Percentiles rank a stretch among this genome's conserved stretches.
Evolutionary conservation across 106 monocot species (phyloP).

Genomic region (Posidonia australis): DNA sequence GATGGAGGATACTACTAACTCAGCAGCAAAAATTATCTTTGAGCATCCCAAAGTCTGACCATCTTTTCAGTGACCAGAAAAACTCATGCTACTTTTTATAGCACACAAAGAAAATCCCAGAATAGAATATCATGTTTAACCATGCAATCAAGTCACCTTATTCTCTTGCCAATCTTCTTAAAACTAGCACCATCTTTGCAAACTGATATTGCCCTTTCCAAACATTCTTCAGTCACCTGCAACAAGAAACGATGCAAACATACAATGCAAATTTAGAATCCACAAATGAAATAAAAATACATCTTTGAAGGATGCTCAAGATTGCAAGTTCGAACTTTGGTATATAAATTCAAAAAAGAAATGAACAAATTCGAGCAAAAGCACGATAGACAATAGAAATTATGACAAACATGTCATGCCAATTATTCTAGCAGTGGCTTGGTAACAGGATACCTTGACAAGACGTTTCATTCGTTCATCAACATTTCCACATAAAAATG

Average conservation of each 20-base stretch:
- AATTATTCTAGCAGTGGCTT: background rate
- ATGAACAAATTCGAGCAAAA: too few relatives aligned
- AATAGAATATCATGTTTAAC: background rate
- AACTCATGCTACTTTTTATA: too few relatives aligned
- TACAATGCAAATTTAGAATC: background rate
- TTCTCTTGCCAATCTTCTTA: slow-evolving; percentile 93
- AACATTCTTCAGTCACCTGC: slow-evolving; percentile 83
- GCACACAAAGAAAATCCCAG: too few relatives aligned
- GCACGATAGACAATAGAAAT: too few relatives aligned
- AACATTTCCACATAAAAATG: slow-evolving; percentile 91
- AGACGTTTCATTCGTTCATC: slow-evolving; percentile 56
- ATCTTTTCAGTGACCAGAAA: too few relatives aligned
- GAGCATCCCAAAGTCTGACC: too few relatives aligned
- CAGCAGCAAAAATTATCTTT: too few relatives aligned
- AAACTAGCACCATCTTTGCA: slow-evolving; percentile 92
- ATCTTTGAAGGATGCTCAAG: too few relatives aligned
- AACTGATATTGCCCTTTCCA: slow-evolving; percentile 69
- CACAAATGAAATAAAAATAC: background rate
- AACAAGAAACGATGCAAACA: background rate
- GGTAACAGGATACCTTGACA: slow-evolving; percentile 44
- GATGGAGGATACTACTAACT: too few relatives aligned
- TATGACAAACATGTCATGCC: background rate
- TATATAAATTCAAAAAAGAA: background rate
- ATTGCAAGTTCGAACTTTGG: background rate
- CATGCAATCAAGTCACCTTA: slow-evolving; percentile 38